phyloP scores from a whole-genome alignment of 176 grass and related monocot genomes.

The Triticum urartu region DNA sequence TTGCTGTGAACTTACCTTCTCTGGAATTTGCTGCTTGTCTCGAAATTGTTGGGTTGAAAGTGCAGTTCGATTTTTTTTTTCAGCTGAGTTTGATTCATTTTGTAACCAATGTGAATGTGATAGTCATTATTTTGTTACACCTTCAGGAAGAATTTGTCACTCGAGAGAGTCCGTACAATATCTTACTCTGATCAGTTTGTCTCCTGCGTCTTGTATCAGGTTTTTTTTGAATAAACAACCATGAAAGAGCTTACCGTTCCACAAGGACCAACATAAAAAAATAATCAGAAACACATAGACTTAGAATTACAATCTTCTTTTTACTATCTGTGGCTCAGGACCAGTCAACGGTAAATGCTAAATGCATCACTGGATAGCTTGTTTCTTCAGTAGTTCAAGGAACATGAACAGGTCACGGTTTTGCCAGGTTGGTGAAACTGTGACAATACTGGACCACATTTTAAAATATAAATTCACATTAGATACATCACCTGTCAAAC shows the following conservation, averaged over 20 bases:
- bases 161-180: neutral
- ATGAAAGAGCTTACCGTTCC: neutral
- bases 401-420: conserved; percentile 5
- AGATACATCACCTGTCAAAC: neutral
- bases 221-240: conserved; percentile 11
- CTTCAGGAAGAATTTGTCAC: conserved; percentile 25
- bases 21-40: conserved; percentile 37
- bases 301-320: neutral
- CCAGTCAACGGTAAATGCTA: neutral
- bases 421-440: conserved; percentile 7
- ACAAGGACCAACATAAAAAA: neutral
- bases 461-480: neutral
- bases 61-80: conserved; percentile 35
- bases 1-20: conserved; percentile 22
- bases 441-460: conserved; percentile 17
- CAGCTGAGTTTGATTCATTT: conserved; percentile 29
- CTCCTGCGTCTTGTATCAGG: neutral
- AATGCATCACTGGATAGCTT: neutral
- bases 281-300: neutral
- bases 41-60: conserved; percentile 30
- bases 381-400: neutral
- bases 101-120: conserved; percentile 49
- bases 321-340: neutral
- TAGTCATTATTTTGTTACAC: conserved; percentile 37
- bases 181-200: neutral